Percentiles rank a stretch among this genome's conserved stretches.
Conservation (phyloP, 2,329 filamentous ascomycete genomes). For the Aureobasidium sp. region DNA sequence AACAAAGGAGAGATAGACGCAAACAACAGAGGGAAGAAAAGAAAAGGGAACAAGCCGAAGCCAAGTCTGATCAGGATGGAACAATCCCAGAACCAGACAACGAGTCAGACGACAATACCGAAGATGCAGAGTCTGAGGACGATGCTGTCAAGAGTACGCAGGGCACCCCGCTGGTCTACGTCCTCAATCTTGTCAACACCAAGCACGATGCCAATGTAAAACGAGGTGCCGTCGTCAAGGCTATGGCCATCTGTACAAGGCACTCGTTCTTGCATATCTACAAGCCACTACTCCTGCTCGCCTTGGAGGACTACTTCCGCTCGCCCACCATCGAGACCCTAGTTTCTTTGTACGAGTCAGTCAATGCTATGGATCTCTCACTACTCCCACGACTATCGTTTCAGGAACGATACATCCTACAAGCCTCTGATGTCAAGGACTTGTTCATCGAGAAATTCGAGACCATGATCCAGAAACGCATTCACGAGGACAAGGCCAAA, state of each 20-base stretch:
- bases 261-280: slow-evolving; percentile 98
- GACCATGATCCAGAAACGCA: slow-evolving; percentile 78
- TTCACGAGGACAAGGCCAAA: slow-evolving; percentile 52
- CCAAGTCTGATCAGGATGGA: slow-evolving; percentile 39
- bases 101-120: slow-evolving; percentile 45
- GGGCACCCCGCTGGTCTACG: slow-evolving; percentile 89
- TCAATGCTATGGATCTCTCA: slow-evolving; percentile 95
- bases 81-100: slow-evolving; percentile 41
- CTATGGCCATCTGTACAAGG: slow-evolving; percentile 97
- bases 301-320: slow-evolving; percentile 95
- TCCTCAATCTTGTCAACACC: slow-evolving; percentile 94
- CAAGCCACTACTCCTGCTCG: slow-evolving; percentile 87
- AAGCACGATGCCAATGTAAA: slow-evolving; percentile 92
- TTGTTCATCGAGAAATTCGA: slow-evolving; percentile 98
- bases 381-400: slow-evolving; percentile 79
- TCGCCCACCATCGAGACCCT: slow-evolving; percentile 81
- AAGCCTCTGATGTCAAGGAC: slow-evolving; percentile 88
- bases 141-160: slow-evolving; percentile 54
- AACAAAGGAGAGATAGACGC: slow-evolving; percentile 32
- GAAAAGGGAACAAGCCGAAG: slow-evolving; percentile 28
- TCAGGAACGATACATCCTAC: slow-evolving; percentile 76
- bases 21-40: slow-evolving; percentile 35
- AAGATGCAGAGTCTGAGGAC: slow-evolving; percentile 35
- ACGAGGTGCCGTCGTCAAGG: slow-evolving; percentile 89
- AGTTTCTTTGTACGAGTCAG: slow-evolving; percentile 77